These are phyloP conservation scores for Cystobasidium onofrii DNA, from an alignment of 768 basidiomycete species.

Conservation along the genomic window DNA sequence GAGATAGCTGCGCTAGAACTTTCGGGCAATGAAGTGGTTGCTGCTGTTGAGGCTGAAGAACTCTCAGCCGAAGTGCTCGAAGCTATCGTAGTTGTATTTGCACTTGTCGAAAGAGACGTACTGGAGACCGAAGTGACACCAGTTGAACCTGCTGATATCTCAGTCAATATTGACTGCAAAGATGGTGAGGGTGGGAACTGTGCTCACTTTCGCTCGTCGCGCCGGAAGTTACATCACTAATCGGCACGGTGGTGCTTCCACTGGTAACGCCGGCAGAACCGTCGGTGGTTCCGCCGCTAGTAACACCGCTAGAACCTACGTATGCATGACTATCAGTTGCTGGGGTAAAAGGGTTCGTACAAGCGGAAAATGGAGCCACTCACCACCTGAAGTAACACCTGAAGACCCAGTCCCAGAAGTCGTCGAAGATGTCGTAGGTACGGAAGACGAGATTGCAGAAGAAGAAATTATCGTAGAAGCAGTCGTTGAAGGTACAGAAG, in stretches of 20 bases:
- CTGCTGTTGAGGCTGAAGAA: neutral
- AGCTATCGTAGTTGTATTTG: neutral
- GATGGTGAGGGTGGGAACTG: neutral
- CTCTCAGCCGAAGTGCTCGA: neutral
- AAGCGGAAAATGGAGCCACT: neutral
- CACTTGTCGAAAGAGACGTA: neutral
- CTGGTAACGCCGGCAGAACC: neutral
- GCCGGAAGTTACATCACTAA: neutral
- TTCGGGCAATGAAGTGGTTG: neutral
- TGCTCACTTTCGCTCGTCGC: neutral
- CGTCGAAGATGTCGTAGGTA: constrained; percentile 3
- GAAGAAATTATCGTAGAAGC: neutral
- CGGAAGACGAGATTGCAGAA: neutral
- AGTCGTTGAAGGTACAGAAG: neutral
- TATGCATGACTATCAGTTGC: too few relatives aligned
- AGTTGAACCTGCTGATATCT: neutral
- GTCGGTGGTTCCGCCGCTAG: neutral
- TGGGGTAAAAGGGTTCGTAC: too few relatives aligned
- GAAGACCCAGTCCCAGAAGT: neutral
- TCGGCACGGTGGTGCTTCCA: neutral
- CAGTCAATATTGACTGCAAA: neutral
- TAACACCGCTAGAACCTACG: neutral
- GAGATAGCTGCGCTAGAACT: neutral
- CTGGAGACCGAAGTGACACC: neutral
- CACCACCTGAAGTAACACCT: neutral